Conservation (phyloP, 108 stramenopile species). For the Nitzschia sp. region DNA sequence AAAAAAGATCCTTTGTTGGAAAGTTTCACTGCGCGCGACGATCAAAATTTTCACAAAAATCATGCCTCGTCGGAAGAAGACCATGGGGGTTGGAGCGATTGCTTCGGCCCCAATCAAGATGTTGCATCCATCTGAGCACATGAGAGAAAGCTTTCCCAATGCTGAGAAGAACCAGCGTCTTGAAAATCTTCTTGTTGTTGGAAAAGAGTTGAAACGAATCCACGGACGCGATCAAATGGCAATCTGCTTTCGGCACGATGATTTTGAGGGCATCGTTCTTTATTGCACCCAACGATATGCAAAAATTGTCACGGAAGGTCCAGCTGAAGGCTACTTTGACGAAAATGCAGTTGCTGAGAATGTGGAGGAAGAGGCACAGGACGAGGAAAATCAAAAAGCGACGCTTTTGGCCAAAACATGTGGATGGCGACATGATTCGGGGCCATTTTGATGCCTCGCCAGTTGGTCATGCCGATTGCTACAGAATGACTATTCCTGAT, state of each 20-base stretch:
- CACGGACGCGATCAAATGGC: background rate
- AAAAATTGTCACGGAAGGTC: background rate
- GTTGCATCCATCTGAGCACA: too few species aligned
- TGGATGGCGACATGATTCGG: constrained; percentile 27
- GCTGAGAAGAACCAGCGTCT: background rate
- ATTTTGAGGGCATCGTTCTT: too few species aligned
- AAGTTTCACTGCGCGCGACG: too few species aligned
- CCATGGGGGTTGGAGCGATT: too few species aligned
- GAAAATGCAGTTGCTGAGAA: background rate
- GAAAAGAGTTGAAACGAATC: constrained; percentile 3
- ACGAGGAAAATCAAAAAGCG: constrained; percentile 25
- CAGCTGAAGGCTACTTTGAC: background rate
- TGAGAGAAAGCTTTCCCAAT: background rate
- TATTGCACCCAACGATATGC: constrained; percentile 1
- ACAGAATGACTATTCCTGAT: background rate
- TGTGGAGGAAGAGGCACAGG: background rate
- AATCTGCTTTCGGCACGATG: too few species aligned
- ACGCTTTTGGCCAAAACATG: constrained; percentile 31
- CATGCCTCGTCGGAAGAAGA: too few species aligned
- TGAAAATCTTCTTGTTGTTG: background rate
- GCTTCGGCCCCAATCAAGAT: too few species aligned
- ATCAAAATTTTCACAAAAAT: too few species aligned
- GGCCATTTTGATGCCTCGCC: constrained; percentile 16
- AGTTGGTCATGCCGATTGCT: constrained; percentile 24
- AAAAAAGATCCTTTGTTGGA: too few species aligned